Percentiles rank a stretch among this genome's conserved stretches.
Conservation (phyloP, 495 filamentous ascomycete genomes). For the Aspergillus indologenus region DNA sequence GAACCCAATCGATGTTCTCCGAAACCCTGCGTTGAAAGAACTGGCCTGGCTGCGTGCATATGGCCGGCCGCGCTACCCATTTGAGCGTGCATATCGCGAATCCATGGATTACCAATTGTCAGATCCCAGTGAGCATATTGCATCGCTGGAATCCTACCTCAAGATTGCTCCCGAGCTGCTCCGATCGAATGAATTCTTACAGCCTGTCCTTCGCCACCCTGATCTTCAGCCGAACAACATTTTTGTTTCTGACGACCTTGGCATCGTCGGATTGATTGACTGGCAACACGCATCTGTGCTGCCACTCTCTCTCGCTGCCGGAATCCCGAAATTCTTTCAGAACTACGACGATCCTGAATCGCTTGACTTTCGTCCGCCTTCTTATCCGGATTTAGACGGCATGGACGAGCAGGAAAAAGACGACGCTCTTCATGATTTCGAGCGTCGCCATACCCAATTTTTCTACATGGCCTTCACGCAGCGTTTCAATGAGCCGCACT, state of each 20-base stretch:
- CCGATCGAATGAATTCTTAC: conserved; percentile 6
- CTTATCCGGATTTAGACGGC: conserved; percentile 2
- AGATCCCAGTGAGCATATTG: conserved; percentile 10
- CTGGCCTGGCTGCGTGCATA: conserved; percentile 7
- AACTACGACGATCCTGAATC: conserved; percentile 11
- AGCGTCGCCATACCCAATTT: conserved; percentile 12
- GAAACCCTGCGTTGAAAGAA: conserved; percentile 9
- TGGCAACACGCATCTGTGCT: conserved; percentile 11
- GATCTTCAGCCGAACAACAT: conserved; percentile 13
- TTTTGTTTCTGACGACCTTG: conserved; percentile 10
- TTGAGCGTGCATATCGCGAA: conserved; percentile 9
- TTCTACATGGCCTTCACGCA: conserved; percentile 11
- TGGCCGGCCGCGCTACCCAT: conserved; percentile 4
- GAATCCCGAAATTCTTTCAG: conserved; percentile 9
- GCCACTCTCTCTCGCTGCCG: conserved; percentile 6
- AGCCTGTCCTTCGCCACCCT: conserved; percentile 9
- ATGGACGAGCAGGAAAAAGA: conserved; percentile 11
- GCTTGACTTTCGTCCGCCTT: conserved; percentile 4
- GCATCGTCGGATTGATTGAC: conserved; percentile 13
- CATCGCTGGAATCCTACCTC: conserved; percentile 9
- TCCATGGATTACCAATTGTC: conserved; percentile 9
- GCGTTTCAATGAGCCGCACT: conserved; percentile 9
- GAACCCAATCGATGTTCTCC: conserved; percentile 11
- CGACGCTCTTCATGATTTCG: conserved; percentile 11
- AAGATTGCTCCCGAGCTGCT: conserved; percentile 9